These are phyloP conservation scores for Amanita exitialis DNA, from an alignment of 768 basidiomycete species.

Conservation along the genomic window DNA sequence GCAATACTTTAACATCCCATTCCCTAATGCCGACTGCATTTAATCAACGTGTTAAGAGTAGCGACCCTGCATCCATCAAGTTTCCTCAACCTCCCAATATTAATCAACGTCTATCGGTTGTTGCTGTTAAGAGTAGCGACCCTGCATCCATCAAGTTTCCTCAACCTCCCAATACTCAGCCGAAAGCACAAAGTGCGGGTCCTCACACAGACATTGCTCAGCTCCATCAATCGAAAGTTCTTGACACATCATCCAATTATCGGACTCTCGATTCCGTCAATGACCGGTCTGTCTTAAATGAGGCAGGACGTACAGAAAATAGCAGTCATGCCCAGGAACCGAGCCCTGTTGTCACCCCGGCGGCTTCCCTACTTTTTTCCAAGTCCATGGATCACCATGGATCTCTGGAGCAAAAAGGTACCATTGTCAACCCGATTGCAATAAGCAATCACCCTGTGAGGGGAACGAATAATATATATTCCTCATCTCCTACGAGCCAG, in stretches of 20 bases:
- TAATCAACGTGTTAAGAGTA: not conserved
- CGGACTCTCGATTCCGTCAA: not conserved
- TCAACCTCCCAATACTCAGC: not conserved
- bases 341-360: not conserved
- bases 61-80: not conserved
- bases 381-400: not conserved
- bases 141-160: not conserved
- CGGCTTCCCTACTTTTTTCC: not conserved
- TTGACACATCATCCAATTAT: not conserved
- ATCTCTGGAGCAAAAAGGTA: not conserved
- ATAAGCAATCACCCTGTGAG: not conserved
- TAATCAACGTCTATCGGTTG: not conserved
- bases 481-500: not conserved
- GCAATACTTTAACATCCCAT: not conserved
- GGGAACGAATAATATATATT: not conserved
- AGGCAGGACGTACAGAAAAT: not conserved
- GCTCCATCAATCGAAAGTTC: not conserved
- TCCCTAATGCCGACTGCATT: not conserved
- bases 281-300: not conserved
- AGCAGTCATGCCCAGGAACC: not conserved
- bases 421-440: not conserved
- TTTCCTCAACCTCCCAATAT: not conserved
- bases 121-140: not conserved
- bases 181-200: not conserved
- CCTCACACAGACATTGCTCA: not conserved